Evolutionary conservation across 495 filamentous ascomycete species (phyloP).

Genomic region (Penicillium silybi): DNA sequence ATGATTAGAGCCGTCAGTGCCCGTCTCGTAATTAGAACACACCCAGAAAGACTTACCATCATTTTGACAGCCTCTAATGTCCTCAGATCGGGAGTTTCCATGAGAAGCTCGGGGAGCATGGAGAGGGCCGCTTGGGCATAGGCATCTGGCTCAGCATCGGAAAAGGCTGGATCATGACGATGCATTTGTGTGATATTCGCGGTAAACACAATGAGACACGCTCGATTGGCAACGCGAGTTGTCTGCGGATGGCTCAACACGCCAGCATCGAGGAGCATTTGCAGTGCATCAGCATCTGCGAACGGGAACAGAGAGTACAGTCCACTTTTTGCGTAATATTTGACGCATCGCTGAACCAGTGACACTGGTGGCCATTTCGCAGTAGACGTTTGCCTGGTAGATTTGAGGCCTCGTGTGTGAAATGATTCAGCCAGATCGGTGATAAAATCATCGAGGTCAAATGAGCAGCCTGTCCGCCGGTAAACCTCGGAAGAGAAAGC

Average conservation of each 20-base stretch:
- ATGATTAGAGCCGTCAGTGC: not conserved
- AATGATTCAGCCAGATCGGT: constrained; percentile 12
- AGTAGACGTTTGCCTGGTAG: not conserved
- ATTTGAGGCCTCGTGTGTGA: not conserved
- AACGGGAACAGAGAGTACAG: constrained; percentile 28
- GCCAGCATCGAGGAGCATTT: constrained; percentile 14
- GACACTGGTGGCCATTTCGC: constrained; percentile 17
- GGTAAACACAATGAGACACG: constrained; percentile 25
- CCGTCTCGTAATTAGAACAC: not conserved
- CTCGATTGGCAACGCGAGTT: constrained; percentile 12
- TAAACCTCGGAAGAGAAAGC: constrained; percentile 17
- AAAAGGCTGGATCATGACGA: constrained; percentile 20
- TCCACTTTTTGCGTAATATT: constrained; percentile 17
- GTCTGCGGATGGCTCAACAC: constrained; percentile 10
- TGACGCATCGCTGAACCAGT: constrained; percentile 17
- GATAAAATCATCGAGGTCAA: constrained; percentile 23
- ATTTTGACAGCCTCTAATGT: constrained; percentile 23
- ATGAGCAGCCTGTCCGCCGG: constrained; percentile 13
- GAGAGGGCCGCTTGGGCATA: constrained; percentile 21
- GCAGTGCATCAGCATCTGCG: constrained; percentile 14
- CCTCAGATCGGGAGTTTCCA: constrained; percentile 18
- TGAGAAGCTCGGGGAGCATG: constrained; percentile 18
- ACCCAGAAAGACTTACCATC: constrained; percentile 12
- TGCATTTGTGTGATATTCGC: constrained; percentile 25
- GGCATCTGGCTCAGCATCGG: constrained; percentile 17